These are phyloP conservation scores for Boletus patriciae DNA, from an alignment of 768 basidiomycete species.

Conservation along the genomic window DNA sequence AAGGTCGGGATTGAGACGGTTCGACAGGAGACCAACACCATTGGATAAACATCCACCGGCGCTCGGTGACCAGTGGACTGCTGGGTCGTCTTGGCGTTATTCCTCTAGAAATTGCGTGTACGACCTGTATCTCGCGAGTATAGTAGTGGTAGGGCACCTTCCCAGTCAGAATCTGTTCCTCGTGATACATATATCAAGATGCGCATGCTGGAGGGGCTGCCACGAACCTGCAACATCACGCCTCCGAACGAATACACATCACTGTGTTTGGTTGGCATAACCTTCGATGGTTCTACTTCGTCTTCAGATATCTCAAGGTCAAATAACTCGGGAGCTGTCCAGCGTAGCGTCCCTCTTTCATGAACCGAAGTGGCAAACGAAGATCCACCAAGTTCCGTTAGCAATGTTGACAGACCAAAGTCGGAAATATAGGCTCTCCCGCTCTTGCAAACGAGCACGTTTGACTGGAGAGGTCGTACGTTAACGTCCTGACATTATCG, in stretches of 20 bases:
- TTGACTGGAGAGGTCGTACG: conserved; percentile 5
- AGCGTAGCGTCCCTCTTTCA: conserved; percentile 31
- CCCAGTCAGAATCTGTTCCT: conserved; percentile 8
- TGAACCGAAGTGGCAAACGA: conserved; percentile 39
- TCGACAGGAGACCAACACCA: conserved; percentile 24
- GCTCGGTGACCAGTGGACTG: conserved; percentile 3
- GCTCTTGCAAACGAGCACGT: conserved; percentile 16
- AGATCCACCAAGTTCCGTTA: conserved; percentile 37
- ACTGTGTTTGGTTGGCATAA: conserved; percentile 9
- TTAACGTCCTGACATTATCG: background rate
- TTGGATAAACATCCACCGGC: conserved; percentile 12
- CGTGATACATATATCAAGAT: background rate
- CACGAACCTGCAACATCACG: conserved; percentile 28
- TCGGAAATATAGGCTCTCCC: conserved; percentile 32
- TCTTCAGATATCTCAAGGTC: conserved; percentile 14
- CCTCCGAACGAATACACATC: conserved; percentile 30
- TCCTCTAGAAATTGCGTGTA: conserved; percentile 12
- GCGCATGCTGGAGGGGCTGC: background rate
- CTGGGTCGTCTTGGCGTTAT: conserved; percentile 12
- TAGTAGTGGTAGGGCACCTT: conserved; percentile 18
- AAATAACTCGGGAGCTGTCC: conserved; percentile 33
- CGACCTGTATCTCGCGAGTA: conserved; percentile 9
- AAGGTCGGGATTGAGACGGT: conserved; percentile 30
- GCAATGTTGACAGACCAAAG: conserved; percentile 46
- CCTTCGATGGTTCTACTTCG: conserved; percentile 10